phyloP scores from a whole-genome alignment of 108 stramenopile genomes.

The Nitzschia palea region DNA sequence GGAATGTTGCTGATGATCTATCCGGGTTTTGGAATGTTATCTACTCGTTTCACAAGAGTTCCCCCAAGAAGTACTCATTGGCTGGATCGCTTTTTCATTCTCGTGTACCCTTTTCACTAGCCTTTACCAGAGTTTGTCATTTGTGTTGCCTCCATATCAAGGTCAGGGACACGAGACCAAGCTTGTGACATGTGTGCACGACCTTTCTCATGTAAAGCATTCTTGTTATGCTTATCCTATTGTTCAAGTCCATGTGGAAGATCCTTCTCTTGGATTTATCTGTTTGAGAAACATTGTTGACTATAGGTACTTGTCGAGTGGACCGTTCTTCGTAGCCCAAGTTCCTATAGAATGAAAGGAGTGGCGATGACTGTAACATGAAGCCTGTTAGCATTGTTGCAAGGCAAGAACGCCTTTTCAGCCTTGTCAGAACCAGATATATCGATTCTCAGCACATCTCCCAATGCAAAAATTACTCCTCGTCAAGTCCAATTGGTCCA shows the following conservation, averaged over 20 bases:
- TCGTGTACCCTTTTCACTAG: conserved; percentile 71
- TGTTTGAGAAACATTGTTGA: conserved; percentile 66
- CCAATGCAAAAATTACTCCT: conserved; percentile 46
- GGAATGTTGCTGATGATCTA: conserved; percentile 45
- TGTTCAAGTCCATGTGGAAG: conserved; percentile 75
- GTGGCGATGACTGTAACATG: background rate
- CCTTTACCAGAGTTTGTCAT: conserved; percentile 76
- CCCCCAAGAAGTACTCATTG: conserved; percentile 45
- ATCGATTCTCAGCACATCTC: conserved; percentile 25
- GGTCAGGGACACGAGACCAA: conserved; percentile 71
- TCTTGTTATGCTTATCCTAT: conserved; percentile 16
- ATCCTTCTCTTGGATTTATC: conserved; percentile 71
- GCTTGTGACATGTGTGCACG: conserved; percentile 52
- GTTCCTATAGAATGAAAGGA: background rate
- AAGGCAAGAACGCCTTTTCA: conserved; percentile 6
- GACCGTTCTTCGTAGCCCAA: too few species aligned
- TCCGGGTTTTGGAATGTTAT: conserved; percentile 71
- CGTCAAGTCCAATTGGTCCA: conserved; percentile 68
- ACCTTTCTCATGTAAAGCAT: conserved; percentile 26
- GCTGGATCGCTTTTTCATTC: conserved; percentile 77
- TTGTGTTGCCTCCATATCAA: conserved; percentile 79
- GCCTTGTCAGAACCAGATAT: conserved; percentile 43
- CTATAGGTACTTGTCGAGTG: conserved; percentile 6
- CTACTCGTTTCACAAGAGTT: conserved; percentile 60
- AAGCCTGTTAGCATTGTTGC: background rate